These are phyloP conservation scores for Leucocoprinus gongylophorus DNA, from an alignment of 1,284 basidiomycete genomes.

Conservation along the genomic window DNA sequence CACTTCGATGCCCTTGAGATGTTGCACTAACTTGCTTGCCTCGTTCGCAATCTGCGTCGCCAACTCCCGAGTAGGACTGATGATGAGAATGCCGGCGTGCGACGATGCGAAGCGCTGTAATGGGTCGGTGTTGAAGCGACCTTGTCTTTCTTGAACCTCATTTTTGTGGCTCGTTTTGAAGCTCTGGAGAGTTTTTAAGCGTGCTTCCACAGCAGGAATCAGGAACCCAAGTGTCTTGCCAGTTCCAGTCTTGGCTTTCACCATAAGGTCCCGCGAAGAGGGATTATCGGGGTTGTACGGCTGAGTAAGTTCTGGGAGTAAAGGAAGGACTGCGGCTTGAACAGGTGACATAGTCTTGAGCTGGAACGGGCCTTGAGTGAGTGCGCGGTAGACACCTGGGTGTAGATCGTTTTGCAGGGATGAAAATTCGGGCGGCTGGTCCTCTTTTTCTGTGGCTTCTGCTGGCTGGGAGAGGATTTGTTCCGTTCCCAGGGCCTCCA, in stretches of 20 bases:
- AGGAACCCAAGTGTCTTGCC: slow-evolving; percentile 92
- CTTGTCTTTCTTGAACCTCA: slow-evolving; percentile 25
- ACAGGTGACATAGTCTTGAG: slow-evolving; percentile 79
- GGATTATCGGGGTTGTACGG: slow-evolving; percentile 36
- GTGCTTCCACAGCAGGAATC: slow-evolving; percentile 79
- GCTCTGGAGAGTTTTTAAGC: slow-evolving; percentile 46
- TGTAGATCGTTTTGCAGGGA: slow-evolving; percentile 29
- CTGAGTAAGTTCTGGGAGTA: slow-evolving; percentile 51
- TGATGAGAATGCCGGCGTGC: slow-evolving; percentile 73
- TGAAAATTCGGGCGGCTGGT: slow-evolving; percentile 19
- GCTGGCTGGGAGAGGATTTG: background rate
- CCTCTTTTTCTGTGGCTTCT: background rate
- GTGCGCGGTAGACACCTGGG: slow-evolving; percentile 48
- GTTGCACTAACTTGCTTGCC: slow-evolving; percentile 60
- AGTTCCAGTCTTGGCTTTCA: slow-evolving; percentile 89
- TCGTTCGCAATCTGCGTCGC: slow-evolving; percentile 93
- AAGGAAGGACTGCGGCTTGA: slow-evolving; percentile 73
- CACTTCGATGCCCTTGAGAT: slow-evolving; percentile 65
- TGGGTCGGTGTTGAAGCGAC: slow-evolving; percentile 16
- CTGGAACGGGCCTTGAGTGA: slow-evolving; percentile 64
- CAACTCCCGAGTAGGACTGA: slow-evolving; percentile 92
- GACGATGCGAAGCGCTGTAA: slow-evolving; percentile 33
- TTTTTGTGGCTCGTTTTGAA: slow-evolving; percentile 36
- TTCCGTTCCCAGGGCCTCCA: slow-evolving; percentile 4
- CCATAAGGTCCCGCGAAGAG: slow-evolving; percentile 55